Base-by-base conservation (phyloP, 2,329 filamentous ascomycete species). In the Fusarium siculi region DNA sequence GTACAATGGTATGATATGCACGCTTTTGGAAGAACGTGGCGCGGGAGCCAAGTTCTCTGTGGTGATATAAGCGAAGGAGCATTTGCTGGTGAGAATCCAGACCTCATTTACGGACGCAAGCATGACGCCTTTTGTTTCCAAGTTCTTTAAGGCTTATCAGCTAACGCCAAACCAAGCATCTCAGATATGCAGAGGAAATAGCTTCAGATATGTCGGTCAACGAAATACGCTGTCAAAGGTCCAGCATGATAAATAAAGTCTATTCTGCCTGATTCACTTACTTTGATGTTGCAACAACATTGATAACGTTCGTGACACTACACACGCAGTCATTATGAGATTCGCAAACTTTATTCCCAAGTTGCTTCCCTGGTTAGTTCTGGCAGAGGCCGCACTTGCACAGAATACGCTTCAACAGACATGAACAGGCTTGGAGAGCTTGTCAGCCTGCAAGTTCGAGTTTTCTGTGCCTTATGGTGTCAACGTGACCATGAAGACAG, bases 201-300 rank as follows among this genome's bases (percentile, higher is more conserved):
- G 46, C 9, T 2, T 18, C 0, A 23, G 21, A 32, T 10, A 14
- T 12, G 15, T 49, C 10, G 28, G 21, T 49, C 28, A 49, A 1
- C 1, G 3, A 9, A 5, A n/a, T 23, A 7, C 21, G 15, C 21
- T 18, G 3, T 21, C 21, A 9, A 14, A 2, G 2, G 5, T 28
- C 14, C 2, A 21, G 43, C 2, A 4, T 5, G 10, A 49, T 49
- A 49, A 12, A 32, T 32, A 7, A 23, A n/a, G 21, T 2, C 28
- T 4, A 0, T 49, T 4, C 46, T 14, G 15, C 0, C 21, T 2
- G 0, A 2, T 49, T 23, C 15, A 12, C 7, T 9, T 7, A 0
- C 46, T 5, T n/a, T 4, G 9, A 7, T 18, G 5, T 10, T 5
- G 1, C 15, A 32, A 12, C 15, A 49, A 10, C 14, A 28, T 2